These are phyloP conservation scores for Nicotiana tabacum DNA, from an alignment of 257 asterid species.

Conservation along the genomic window DNA sequence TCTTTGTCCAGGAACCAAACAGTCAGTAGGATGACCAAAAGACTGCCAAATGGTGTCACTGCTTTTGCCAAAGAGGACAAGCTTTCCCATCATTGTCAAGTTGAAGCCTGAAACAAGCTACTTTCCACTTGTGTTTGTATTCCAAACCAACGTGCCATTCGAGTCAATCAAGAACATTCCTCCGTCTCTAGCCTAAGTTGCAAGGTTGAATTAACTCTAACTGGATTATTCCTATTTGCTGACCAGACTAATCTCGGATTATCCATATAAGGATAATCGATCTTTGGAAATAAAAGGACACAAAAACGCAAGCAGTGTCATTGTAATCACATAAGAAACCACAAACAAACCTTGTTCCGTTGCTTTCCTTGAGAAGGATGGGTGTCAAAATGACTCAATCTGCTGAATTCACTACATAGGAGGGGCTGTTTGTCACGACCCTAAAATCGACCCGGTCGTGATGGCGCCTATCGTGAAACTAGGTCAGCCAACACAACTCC, in stretches of 20 bases:
- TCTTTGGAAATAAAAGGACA: not conserved
- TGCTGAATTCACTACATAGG: not conserved
- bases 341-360: not conserved
- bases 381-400: too few relatives aligned
- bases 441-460: too few relatives aligned
- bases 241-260: not conserved
- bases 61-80: not conserved
- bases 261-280: not conserved
- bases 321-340: not conserved
- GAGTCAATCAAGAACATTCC: not conserved
- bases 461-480: too few relatives aligned
- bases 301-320: not conserved
- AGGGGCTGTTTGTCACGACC: not conserved
- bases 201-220: too few relatives aligned
- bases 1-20: not conserved
- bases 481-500: too few relatives aligned
- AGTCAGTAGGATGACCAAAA: not conserved
- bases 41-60: constrained; percentile 4
- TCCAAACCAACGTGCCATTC: not conserved
- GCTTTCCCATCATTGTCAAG: not conserved
- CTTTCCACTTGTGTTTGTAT: not conserved
- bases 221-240: too few relatives aligned
- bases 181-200: not conserved
- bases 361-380: not conserved
- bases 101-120: not conserved